These are phyloP conservation scores for Schizochytrium sp. DNA, from an alignment of 108 stramenopile species.

Conservation along the genomic window DNA sequence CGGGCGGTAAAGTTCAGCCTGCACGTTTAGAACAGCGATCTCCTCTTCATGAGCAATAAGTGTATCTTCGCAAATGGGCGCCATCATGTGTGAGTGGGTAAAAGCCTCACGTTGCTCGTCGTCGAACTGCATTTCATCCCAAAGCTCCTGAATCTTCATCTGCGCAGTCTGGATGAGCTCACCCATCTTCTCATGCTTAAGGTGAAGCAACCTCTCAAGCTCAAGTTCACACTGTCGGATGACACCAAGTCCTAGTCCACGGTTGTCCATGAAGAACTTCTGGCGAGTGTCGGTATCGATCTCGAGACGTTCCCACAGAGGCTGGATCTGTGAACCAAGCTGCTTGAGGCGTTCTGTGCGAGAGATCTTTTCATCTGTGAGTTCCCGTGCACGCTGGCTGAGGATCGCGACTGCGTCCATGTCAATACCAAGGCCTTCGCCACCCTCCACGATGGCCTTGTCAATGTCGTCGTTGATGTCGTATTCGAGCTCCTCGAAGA, in stretches of 20 bases:
- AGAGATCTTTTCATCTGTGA: slow-evolving; percentile 43
- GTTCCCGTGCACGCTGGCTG: slow-evolving; percentile 49
- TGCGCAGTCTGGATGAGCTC: slow-evolving; percentile 52
- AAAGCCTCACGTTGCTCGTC: slow-evolving; percentile 57
- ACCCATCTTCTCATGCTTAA: slow-evolving; percentile 61
- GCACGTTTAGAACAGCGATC: slow-evolving; percentile 55
- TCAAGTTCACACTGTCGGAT: slow-evolving; percentile 55
- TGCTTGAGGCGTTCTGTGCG: slow-evolving; percentile 60
- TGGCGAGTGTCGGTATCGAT: slow-evolving; percentile 49
- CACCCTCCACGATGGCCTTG: slow-evolving; percentile 58
- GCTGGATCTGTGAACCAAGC: slow-evolving; percentile 54
- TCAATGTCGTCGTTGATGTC: slow-evolving; percentile 28
- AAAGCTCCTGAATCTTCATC: slow-evolving; percentile 50
- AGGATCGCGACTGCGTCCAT: slow-evolving; percentile 49
- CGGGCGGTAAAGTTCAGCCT: slow-evolving; percentile 59
- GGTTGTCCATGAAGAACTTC: slow-evolving; percentile 59
- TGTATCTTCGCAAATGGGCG: slow-evolving; percentile 57
- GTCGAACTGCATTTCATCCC: slow-evolving; percentile 53
- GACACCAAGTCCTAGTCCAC: slow-evolving; percentile 37
- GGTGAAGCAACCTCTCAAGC: slow-evolving; percentile 40
- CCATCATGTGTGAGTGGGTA: slow-evolving; percentile 59
- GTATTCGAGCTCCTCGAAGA: slow-evolving; percentile 60
- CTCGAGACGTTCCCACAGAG: slow-evolving; percentile 47
- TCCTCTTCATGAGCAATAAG: slow-evolving; percentile 51
- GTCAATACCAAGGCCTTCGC: slow-evolving; percentile 38